These are phyloP conservation scores for Talaromyces sp. DNA, from an alignment of 2,329 filamentous ascomycete genomes.

Conservation along the genomic window DNA sequence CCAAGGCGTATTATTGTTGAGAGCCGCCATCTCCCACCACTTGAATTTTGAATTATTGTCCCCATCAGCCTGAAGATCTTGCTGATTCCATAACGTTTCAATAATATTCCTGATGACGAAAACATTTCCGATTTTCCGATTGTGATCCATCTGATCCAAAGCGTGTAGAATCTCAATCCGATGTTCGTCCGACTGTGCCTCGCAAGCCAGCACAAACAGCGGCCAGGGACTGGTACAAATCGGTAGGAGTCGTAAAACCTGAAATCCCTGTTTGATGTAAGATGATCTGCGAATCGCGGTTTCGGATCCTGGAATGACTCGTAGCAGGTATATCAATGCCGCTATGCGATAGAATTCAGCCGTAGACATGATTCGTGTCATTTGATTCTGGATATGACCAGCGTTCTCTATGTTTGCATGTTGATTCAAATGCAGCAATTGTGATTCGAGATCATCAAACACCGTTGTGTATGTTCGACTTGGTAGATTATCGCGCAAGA, in stretches of 20 bases:
- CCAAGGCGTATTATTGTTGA: neutral
- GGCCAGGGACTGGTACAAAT: constrained; percentile 18
- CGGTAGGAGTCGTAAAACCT: neutral
- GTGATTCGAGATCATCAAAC: constrained; percentile 2
- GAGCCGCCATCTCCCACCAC: neutral
- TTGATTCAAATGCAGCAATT: neutral
- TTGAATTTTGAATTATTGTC: neutral
- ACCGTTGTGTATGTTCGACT: constrained; percentile 1
- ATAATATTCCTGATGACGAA: constrained; percentile 16
- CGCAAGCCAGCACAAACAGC: constrained; percentile 14
- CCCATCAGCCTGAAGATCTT: constrained; percentile 11
- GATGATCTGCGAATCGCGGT: neutral
- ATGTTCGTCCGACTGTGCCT: constrained; percentile 10
- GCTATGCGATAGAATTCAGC: constrained; percentile 3
- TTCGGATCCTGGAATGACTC: neutral
- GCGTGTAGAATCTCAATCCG: constrained; percentile 5
- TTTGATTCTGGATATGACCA: neutral
- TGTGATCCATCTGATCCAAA: constrained; percentile 13
- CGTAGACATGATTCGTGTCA: neutral
- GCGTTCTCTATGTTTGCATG: neutral
- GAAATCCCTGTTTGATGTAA: constrained; percentile 6
- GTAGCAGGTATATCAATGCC: constrained; percentile 4
- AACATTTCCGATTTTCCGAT: constrained; percentile 16
- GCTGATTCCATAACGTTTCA: constrained; percentile 7
- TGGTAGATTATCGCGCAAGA: neutral